A percentile compares a stretch with the other conserved stretches of the same genome.
Conservation (phyloP, 2,329 filamentous ascomycete genomes). For the Aspergillus thermomutatus region DNA sequence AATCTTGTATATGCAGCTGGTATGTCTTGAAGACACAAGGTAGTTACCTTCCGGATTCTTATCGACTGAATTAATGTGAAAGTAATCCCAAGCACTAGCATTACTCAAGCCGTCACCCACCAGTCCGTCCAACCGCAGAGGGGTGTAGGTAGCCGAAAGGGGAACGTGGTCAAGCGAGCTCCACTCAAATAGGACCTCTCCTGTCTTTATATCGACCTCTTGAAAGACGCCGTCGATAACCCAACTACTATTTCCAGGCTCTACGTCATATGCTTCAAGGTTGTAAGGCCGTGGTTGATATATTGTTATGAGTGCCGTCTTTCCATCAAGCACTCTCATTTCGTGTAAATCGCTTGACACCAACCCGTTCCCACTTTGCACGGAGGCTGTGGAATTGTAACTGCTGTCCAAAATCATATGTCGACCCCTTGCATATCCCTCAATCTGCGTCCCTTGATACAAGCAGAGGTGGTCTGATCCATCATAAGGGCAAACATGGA, state of each 20-base stretch:
- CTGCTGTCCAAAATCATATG: constrained; percentile 40
- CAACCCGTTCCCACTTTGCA: constrained; percentile 12
- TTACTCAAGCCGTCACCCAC: constrained; percentile 16
- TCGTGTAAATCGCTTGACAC: constrained; percentile 4
- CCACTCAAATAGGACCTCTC: background rate
- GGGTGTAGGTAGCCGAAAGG: background rate
- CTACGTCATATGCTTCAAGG: background rate
- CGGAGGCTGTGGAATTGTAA: constrained; percentile 35
- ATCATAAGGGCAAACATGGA: constrained; percentile 36
- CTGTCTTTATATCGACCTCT: background rate
- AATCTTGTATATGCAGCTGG: constrained; percentile 26
- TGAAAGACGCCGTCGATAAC: constrained; percentile 25
- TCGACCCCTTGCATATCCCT: constrained; percentile 39
- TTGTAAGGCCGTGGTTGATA: constrained; percentile 1
- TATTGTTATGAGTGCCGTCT: background rate
- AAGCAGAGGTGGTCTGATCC: constrained; percentile 38
- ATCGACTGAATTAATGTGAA: constrained; percentile 25
- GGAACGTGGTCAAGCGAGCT: background rate
- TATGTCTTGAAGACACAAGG: constrained; percentile 25
- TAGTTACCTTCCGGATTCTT: constrained; percentile 23
- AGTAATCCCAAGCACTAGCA: constrained; percentile 26
- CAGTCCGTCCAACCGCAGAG: background rate
- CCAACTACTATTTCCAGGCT: background rate
- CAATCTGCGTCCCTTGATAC: constrained; percentile 39
- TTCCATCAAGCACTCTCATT: background rate